phyloP scores from a whole-genome alignment of 495 filamentous ascomycete species.

The Darksidea phi region DNA sequence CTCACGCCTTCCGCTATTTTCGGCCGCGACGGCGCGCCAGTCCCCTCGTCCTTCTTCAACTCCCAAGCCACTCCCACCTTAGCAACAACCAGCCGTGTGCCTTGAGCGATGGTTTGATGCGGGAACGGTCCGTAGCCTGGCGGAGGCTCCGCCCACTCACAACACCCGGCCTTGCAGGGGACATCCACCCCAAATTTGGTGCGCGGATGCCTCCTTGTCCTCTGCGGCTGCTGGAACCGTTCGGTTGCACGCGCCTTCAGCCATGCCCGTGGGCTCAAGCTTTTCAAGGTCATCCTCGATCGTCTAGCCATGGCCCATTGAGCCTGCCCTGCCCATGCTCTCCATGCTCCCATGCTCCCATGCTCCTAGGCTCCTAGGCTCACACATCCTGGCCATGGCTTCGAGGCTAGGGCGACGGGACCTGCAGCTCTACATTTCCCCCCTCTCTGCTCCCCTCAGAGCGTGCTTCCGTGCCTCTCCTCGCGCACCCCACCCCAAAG shows the following conservation, averaged over 20 bases:
- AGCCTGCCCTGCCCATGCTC: constrained; percentile 1
- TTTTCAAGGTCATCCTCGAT: constrained; percentile 21
- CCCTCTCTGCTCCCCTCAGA: constrained; percentile 11
- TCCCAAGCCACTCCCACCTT: constrained; percentile 28
- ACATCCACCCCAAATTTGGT: constrained; percentile 24
- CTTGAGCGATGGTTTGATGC: constrained; percentile 22
- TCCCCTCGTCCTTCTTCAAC: neutral
- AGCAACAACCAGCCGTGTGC: constrained; percentile 16
- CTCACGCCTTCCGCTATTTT: constrained; percentile 20
- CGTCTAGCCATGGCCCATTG: constrained; percentile 20
- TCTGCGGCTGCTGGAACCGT: constrained; percentile 35
- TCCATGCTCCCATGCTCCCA: no score
- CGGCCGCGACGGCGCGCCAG: neutral
- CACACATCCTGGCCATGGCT: no score
- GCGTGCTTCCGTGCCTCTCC: neutral
- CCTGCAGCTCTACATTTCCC: constrained; percentile 32
- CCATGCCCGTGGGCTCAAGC: constrained; percentile 33
- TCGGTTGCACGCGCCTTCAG: constrained; percentile 32
- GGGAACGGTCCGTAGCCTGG: constrained; percentile 35
- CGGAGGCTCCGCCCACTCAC: constrained; percentile 12
- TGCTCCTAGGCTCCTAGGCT: no score
- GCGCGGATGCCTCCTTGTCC: constrained; percentile 14
- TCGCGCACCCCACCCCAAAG: neutral
- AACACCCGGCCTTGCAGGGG: constrained; percentile 6
- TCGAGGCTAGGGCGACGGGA: constrained; percentile 13